Evolutionary conservation across 257 asterid species (phyloP), one percentile per base, ranked within the genome.

Genomic region (Nemophila menziesii): DNA sequence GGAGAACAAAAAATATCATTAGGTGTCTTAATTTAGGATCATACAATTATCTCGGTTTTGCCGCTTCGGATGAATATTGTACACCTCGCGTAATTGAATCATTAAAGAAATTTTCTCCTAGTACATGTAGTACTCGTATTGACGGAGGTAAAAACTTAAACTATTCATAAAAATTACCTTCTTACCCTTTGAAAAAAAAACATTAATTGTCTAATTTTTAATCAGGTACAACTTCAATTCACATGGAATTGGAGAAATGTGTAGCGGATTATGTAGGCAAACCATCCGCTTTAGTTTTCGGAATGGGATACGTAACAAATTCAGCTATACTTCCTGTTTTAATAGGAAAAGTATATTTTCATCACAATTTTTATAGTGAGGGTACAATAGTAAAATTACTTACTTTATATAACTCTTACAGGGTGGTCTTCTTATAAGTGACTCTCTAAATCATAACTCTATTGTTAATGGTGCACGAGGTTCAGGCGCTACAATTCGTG

Each of bases 401-500:
- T 8, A 15, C 17, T 18, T 11, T 11, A 3, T 18, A 2, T 41
- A 29, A 24, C 47, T 38, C 58, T 56, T 45, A 34, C 79, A 79
- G 99, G 96, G 99, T 57, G 81, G 93, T 48, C 74, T 90, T 71
- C 81, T 90, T n/a, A 85, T 90, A 52, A 85, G 99, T 46, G 99
- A 90, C 58, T 90, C 99, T 46, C 61, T 90, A 58, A 90, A 90
- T 67, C 99, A 90, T 62, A 90, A 85, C 66, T 90, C 99, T 15
- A 90, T 85, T 38, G 96, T 90, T 48, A 90, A 85, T 64, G 99
- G 99, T 16, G 99, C 99, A 43, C 87, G 99, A 52, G 99, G 99
- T 39, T 85, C 96, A 52, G 94, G 96, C 54, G 99, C 96, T 48
- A 77, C 96, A 43, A 54, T 90, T 60, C 80, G 94, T 50, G 96